These are phyloP conservation scores for Candida anglica DNA, from an alignment of 805 yeast species.

Conservation along the genomic window DNA sequence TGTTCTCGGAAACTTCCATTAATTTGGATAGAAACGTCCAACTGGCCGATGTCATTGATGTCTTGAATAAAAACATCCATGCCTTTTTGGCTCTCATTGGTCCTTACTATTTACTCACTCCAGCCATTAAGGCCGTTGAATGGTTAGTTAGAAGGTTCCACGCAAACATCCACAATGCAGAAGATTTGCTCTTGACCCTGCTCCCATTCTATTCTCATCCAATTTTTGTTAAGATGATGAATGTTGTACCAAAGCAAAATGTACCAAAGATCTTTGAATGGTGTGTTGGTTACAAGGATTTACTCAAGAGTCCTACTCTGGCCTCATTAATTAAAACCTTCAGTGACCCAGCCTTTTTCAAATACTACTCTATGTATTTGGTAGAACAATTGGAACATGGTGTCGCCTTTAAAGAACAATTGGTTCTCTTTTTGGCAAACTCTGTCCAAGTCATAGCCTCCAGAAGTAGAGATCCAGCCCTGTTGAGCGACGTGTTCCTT, in stretches of 20 bases:
- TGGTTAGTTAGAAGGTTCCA: conserved; percentile 94
- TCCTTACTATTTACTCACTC: conserved; percentile 70
- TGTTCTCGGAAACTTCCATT: conserved; percentile 82
- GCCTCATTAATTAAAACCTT: conserved; percentile 70
- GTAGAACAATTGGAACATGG: conserved; percentile 47
- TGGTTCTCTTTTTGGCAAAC: conserved; percentile 75
- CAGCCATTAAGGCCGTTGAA: conserved; percentile 80
- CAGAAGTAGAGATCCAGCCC: conserved; percentile 41
- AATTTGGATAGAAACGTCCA: conserved; percentile 80
- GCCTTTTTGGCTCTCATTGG: conserved; percentile 71
- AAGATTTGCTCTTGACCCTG: conserved; percentile 62
- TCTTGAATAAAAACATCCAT: conserved; percentile 69
- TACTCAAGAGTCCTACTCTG: conserved; percentile 61
- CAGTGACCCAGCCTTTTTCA: conserved; percentile 60
- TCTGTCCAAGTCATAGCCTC: conserved; percentile 68
- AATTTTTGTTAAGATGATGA: conserved; percentile 70
- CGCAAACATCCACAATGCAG: conserved; percentile 77
- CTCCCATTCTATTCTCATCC: conserved; percentile 79
- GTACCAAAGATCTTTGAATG: conserved; percentile 82
- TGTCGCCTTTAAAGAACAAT: conserved; percentile 61
- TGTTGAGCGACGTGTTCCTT: conserved; percentile 40
- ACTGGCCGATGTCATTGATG: conserved; percentile 68
- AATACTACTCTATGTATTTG: conserved; percentile 58
- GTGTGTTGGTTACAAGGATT: conserved; percentile 62
- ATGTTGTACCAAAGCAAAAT: conserved; percentile 52